Percentiles rank a stretch among this genome's conserved stretches.
Evolutionary conservation across 2,329 filamentous ascomycete genomes (phyloP).

Genomic region (Diaporthe helianthi): DNA sequence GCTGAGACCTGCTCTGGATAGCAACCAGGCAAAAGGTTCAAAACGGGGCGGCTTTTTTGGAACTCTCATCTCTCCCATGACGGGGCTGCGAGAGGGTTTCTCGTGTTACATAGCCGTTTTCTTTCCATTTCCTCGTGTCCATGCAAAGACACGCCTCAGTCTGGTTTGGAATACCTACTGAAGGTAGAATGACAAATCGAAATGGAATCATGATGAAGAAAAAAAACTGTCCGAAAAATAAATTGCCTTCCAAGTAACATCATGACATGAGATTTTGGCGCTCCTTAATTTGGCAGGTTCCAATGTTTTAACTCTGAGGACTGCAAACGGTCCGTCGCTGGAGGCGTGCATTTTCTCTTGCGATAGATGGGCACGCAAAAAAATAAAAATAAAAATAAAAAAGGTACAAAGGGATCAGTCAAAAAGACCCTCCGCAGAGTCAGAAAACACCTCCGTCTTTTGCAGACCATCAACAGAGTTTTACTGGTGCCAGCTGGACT

Average conservation of each 20-base stretch:
- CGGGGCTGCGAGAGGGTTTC: conserved; percentile 13
- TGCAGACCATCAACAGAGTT: conserved; percentile 3
- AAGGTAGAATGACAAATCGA: neutral
- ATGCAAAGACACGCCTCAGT: conserved; percentile 17
- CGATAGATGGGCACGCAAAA: no score
- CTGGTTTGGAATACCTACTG: neutral
- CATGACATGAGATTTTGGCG: neutral
- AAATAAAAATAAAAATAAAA: no score
- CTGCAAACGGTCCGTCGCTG: no score
- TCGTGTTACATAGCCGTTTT: conserved; percentile 22
- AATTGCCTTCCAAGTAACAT: neutral
- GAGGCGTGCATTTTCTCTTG: no score
- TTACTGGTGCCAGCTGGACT: neutral
- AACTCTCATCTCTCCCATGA: conserved; percentile 18
- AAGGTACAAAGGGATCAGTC: neutral
- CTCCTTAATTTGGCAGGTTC: neutral
- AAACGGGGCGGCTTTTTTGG: neutral
- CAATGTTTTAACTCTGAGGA: no score
- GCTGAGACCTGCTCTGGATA: conserved; percentile 14
- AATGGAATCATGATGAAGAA: conserved; percentile 12
- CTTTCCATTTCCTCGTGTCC: neutral
- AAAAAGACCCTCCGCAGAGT: conserved; percentile 22
- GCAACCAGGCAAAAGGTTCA: neutral
- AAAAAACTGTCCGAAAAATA: neutral
- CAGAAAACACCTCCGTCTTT: conserved; percentile 19